phyloP scores from a whole-genome alignment of 345 rosid genomes.

The Physaria fendleri region DNA sequence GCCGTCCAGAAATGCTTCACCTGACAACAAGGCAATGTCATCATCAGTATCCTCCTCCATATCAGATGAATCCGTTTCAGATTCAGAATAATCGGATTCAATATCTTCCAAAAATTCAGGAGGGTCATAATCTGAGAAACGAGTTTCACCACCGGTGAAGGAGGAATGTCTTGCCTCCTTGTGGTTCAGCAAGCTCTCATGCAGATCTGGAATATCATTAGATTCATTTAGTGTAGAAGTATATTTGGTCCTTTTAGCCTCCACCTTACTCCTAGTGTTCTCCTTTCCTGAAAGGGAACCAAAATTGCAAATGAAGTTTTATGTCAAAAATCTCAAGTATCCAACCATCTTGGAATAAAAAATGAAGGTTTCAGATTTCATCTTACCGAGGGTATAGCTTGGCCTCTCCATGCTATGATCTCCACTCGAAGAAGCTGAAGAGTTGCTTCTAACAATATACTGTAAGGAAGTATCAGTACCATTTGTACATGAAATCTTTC shows the following conservation, averaged over 20 bases:
- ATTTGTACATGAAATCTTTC: constrained; percentile 43
- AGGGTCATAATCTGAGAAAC: constrained; percentile 40
- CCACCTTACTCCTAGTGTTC: constrained; percentile 37
- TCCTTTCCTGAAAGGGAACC: constrained; percentile 51
- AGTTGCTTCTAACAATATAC: constrained; percentile 35
- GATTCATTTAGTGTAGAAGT: constrained; percentile 45
- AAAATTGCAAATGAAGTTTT: constrained; percentile 27
- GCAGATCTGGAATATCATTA: constrained; percentile 45
- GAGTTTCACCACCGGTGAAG: constrained; percentile 38
- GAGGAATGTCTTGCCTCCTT: constrained; percentile 40
- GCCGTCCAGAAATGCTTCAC: constrained; percentile 29
- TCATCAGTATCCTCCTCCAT: constrained; percentile 78
- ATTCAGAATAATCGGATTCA: constrained; percentile 55
- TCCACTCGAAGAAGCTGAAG: constrained; percentile 40
- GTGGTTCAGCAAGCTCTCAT: constrained; percentile 43
- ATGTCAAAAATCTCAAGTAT: constrained; percentile 19
- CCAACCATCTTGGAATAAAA: constrained; percentile 18
- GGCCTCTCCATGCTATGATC: constrained; percentile 45
- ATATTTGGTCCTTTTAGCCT: constrained; percentile 58
- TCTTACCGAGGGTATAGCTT: constrained; percentile 51
- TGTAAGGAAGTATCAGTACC: constrained; percentile 42
- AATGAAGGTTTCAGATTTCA: constrained; percentile 4
- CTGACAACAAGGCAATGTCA: constrained; percentile 59
- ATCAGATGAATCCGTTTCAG: constrained; percentile 73
- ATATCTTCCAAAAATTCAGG: constrained; percentile 50